Evolutionary conservation across 306 rosid genomes (phyloP), one percentile per base, ranked within the genome.

Genomic region (Rubus parviflorus): DNA sequence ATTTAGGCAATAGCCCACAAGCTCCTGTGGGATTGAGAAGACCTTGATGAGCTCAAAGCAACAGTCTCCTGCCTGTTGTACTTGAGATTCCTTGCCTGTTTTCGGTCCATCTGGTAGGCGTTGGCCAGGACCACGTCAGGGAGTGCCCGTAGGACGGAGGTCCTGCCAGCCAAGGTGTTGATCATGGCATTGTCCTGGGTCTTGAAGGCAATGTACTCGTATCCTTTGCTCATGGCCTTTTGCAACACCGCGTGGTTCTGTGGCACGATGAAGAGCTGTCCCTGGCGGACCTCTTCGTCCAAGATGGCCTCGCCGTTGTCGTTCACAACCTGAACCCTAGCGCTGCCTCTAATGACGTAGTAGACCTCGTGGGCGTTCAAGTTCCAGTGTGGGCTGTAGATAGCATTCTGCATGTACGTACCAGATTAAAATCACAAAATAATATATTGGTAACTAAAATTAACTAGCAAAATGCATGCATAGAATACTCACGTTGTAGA

Each of bases 351-450:
- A 0, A 69, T 62, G 6, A 53, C 92, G 73, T 86, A 87, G 17
- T 88, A 8, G 0, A 88, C 45, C 16, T 83, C 75, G 86, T 92
- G 90, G 0, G 96, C 87, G 30, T 92, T 83, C 19, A 60, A 13
- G 83, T 81, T 90, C 92, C 89, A 92, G 73, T 92, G 90, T 3
- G 97, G 93, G 10, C 75, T 69, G 60, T 80, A 85, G 25, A 92
- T 77, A 0, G 84, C 97, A 30, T 88, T 86, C 97, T 87, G 85
- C 75, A 46, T 22, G 35, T 54, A 40, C n/a, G n/a, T n/a, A n/a
- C n/a, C n/a, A n/a, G n/a, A n/a, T n/a, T n/a, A n/a, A n/a, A n/a
- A n/a, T n/a, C n/a, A n/a, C n/a, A n/a, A 2, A n/a, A 3, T 43
- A n/a, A n/a, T n/a, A n/a, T n/a, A n/a, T n/a, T n/a, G n/a, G n/a